Percentiles rank a stretch among this genome's conserved stretches.
These are phyloP conservation scores for Gelatoporia subvermispora DNA, from an alignment of 768 basidiomycete genomes.

Conservation along the genomic window DNA sequence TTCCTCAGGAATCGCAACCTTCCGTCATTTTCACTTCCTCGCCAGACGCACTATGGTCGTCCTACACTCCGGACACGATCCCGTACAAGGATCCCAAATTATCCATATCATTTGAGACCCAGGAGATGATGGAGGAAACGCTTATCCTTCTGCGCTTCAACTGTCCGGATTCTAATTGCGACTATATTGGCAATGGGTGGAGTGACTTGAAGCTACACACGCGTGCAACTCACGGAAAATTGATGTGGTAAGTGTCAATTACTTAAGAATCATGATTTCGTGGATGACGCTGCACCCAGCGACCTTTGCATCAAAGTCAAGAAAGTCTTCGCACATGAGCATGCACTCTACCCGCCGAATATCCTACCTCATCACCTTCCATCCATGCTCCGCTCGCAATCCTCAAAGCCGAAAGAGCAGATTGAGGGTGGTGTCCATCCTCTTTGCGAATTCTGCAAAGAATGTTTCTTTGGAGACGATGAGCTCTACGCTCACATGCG, in stretches of 20 bases:
- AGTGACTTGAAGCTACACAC: conserved; percentile 83
- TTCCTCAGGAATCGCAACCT: conserved; percentile 60
- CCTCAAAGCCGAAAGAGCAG: conserved; percentile 41
- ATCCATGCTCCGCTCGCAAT: conserved; percentile 44
- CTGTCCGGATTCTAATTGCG: conserved; percentile 82
- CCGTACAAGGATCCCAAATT: conserved; percentile 70
- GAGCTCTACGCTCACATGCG: conserved; percentile 94
- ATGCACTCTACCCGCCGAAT: conserved; percentile 70
- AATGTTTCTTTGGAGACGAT: conserved; percentile 90
- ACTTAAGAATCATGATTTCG: neutral
- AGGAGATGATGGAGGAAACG: conserved; percentile 93
- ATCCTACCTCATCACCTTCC: conserved; percentile 73
- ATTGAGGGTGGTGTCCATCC: conserved; percentile 74
- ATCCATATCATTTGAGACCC: conserved; percentile 80
- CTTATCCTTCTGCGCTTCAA: conserved; percentile 90
- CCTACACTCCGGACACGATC: conserved; percentile 50
- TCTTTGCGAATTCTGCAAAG: conserved; percentile 83
- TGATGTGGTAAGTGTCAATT: conserved; percentile 64
- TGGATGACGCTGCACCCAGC: conserved; percentile 32
- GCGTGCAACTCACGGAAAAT: conserved; percentile 64
- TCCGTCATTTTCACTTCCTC: conserved; percentile 73
- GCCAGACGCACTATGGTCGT: conserved; percentile 53
- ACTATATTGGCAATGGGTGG: conserved; percentile 85
- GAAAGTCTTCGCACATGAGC: conserved; percentile 96
- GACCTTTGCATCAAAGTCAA: conserved; percentile 85